Conservation (phyloP, 441 rosid species). For the Biscutella laevigata region DNA sequence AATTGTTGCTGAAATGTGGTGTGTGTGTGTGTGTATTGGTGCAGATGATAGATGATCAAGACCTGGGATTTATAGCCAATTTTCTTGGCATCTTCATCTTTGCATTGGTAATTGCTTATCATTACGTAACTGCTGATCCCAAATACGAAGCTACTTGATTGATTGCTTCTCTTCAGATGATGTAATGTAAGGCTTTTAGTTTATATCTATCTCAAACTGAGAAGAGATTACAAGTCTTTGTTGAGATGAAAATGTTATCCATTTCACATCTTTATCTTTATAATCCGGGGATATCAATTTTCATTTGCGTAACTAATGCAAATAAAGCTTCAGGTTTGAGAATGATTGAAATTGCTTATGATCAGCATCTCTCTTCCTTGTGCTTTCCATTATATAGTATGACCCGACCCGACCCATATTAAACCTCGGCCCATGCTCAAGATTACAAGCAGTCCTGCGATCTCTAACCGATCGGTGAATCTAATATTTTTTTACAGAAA, state of each 20-base stretch:
- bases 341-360: too few relatives aligned
- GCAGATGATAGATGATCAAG: conserved; percentile 88
- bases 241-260: conserved; percentile 3
- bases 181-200: conserved; percentile 9
- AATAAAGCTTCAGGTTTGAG: too few relatives aligned
- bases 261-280: too few relatives aligned
- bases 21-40: neutral
- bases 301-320: too few relatives aligned
- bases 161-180: neutral
- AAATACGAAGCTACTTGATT: conserved; percentile 44
- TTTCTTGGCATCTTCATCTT: conserved; percentile 79
- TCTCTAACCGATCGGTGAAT: too few relatives aligned
- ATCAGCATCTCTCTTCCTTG: too few relatives aligned
- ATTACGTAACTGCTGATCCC: conserved; percentile 76
- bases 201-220: conserved; percentile 3
- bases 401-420: too few relatives aligned
- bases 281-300: too few relatives aligned
- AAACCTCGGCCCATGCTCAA: too few relatives aligned
- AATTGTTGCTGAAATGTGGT: neutral
- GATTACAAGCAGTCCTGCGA: too few relatives aligned
- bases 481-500: too few relatives aligned
- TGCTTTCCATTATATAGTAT: too few relatives aligned
- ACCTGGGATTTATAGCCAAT: conserved; percentile 63
- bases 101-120: conserved; percentile 64
- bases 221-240: neutral